Evolutionary conservation across 345 rosid species (phyloP).

Genomic region (Theobroma cacao): DNA sequence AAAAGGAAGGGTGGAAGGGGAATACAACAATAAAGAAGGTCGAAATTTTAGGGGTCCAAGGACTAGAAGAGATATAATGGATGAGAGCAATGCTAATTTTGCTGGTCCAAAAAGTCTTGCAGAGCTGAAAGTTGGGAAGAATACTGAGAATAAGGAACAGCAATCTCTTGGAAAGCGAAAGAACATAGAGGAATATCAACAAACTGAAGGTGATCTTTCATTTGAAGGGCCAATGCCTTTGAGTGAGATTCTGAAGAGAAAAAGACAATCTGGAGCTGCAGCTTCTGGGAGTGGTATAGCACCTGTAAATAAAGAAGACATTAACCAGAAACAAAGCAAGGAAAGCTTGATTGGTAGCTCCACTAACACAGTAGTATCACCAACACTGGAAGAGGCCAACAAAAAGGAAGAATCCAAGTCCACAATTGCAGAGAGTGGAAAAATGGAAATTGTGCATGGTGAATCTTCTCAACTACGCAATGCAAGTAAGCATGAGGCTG

Average conservation of each 20-base stretch:
- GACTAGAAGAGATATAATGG: slow-evolving; percentile 49
- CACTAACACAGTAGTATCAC: background rate
- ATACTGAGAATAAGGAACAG: slow-evolving; percentile 35
- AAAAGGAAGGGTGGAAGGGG: slow-evolving; percentile 53
- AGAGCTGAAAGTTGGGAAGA: slow-evolving; percentile 48
- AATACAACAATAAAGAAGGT: slow-evolving; percentile 30
- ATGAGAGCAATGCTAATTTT: slow-evolving; percentile 35
- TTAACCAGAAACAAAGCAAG: slow-evolving; percentile 16
- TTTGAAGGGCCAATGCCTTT: slow-evolving; percentile 89
- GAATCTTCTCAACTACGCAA: slow-evolving; percentile 28
- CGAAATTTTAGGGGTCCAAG: slow-evolving; percentile 37
- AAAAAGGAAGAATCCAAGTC: slow-evolving; percentile 33
- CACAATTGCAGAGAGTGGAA: slow-evolving; percentile 17
- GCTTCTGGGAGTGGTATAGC: slow-evolving; percentile 28
- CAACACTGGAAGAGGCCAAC: slow-evolving; percentile 16
- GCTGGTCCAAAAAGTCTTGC: slow-evolving; percentile 62
- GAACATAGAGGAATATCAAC: slow-evolving; percentile 42
- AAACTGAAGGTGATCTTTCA: slow-evolving; percentile 42
- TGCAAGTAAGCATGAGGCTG: slow-evolving; percentile 31
- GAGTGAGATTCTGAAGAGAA: slow-evolving; percentile 81
- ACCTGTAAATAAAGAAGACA: slow-evolving; percentile 14
- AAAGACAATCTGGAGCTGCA: slow-evolving; percentile 52
- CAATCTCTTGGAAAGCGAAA: slow-evolving; percentile 49
- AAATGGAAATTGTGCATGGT: slow-evolving; percentile 25
- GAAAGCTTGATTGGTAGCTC: slow-evolving; percentile 2